Evolutionary conservation across 257 asterid species (phyloP).

Genomic region (Petunia axillaris): DNA sequence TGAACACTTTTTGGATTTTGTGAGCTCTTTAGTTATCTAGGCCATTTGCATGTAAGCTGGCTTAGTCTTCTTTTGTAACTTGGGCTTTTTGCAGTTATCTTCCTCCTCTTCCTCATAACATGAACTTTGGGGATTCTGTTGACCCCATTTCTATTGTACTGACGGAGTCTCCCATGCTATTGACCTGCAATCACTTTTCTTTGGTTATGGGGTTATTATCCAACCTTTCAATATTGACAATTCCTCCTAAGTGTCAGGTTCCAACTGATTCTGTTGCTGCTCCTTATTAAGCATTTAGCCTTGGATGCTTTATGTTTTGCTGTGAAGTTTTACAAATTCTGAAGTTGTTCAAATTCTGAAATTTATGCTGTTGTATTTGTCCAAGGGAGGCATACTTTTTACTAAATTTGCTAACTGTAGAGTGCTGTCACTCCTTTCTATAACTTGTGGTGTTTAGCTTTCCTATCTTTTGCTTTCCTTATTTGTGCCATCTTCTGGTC

Average conservation of each 20-base stretch:
- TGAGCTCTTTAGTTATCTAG: no score
- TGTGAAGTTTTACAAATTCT: constrained; percentile 4
- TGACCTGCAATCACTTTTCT: neutral
- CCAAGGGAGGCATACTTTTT: constrained; percentile 13
- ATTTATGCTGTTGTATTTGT: neutral
- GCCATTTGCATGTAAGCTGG: no score
- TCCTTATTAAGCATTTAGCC: constrained; percentile 19
- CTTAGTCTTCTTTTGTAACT: no score
- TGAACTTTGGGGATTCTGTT: no score
- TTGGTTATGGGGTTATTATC: neutral
- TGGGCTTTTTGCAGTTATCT: no score
- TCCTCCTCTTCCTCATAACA: no score
- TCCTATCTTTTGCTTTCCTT: constrained; percentile 13
- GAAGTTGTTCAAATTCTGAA: neutral
- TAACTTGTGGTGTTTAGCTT: constrained; percentile 4
- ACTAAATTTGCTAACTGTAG: constrained; percentile 8
- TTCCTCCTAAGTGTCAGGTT: constrained; percentile 14
- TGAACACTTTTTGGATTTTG: no score
- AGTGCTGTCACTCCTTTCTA: neutral
- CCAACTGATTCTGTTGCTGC: neutral
- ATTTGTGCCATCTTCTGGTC: neutral
- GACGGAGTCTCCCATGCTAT: constrained; percentile 10
- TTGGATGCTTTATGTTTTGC: neutral
- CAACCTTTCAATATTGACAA: neutral
- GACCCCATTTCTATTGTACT: constrained; percentile 3